Evolutionary conservation across 192 early-diverging fungal species (phyloP).

Genomic region (Podila clonocystis): DNA sequence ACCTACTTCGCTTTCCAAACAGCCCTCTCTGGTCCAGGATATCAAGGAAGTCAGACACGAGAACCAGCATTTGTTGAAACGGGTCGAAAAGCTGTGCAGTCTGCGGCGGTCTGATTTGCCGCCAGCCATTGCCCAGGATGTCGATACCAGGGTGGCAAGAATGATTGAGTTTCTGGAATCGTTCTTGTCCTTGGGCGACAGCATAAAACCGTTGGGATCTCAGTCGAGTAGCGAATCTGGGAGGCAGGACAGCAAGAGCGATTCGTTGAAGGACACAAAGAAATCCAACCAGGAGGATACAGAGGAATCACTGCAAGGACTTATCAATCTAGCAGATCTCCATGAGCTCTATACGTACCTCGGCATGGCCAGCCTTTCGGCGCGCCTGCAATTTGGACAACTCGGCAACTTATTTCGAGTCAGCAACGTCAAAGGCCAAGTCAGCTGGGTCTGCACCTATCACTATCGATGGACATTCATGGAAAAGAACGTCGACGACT

Average conservation of each 20-base stretch:
- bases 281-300: not conserved
- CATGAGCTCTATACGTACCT: conserved; percentile 43
- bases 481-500: conserved; percentile 47
- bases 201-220: not conserved
- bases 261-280: not conserved
- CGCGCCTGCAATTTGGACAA: conserved; percentile 22
- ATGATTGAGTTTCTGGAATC: conserved; percentile 36
- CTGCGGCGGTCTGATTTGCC: conserved; percentile 30
- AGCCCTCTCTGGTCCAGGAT: not conserved
- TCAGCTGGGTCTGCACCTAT: conserved; percentile 45
- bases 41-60: conserved; percentile 1
- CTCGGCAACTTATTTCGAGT: conserved; percentile 40
- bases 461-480: conserved; percentile 51
- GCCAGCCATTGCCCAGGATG: conserved; percentile 18
- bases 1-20: not conserved
- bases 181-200: not conserved
- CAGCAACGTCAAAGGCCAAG: conserved; percentile 34
- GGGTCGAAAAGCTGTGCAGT: conserved; percentile 9
- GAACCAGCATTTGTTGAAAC: not conserved
- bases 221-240: not conserved
- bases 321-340: conserved; percentile 21
- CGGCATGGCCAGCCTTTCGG: conserved; percentile 17
- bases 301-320: conserved; percentile 5
- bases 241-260: not conserved
- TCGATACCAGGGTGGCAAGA: conserved; percentile 18